Evolutionary conservation across 768 basidiomycete species (phyloP).

Genomic region (Saitozyma podzolica): DNA sequence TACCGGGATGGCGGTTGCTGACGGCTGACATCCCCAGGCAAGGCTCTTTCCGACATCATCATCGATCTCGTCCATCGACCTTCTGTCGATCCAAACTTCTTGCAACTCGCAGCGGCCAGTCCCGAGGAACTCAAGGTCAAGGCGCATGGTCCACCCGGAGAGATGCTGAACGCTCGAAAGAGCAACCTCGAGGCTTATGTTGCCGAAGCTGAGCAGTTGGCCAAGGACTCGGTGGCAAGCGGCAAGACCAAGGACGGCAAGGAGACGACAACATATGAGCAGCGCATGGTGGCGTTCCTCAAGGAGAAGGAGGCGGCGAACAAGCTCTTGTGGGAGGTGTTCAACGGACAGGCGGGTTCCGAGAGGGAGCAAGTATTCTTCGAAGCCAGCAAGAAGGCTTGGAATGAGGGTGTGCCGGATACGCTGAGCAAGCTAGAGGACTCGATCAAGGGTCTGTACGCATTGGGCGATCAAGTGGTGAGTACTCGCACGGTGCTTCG

Average conservation of each 20-base stretch:
- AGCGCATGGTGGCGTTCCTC: conserved; percentile 45
- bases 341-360: conserved; percentile 35
- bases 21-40: conserved; percentile 21
- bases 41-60: conserved; percentile 55
- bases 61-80: conserved; percentile 66
- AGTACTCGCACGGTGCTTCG: conserved; percentile 15
- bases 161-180: conserved; percentile 58
- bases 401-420: conserved; percentile 49
- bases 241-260: conserved; percentile 5
- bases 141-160: conserved; percentile 52
- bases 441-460: conserved; percentile 46
- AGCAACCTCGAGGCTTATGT: conserved; percentile 60
- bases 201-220: conserved; percentile 56
- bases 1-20: background rate
- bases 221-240: conserved; percentile 41
- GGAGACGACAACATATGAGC: conserved; percentile 33
- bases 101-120: conserved; percentile 64
- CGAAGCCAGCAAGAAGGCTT: conserved; percentile 46
- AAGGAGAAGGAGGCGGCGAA: conserved; percentile 49
- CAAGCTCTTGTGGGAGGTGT: conserved; percentile 43
- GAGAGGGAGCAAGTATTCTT: conserved; percentile 48
- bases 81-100: conserved; percentile 64
- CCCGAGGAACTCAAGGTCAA: conserved; percentile 59
- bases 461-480: conserved; percentile 69
- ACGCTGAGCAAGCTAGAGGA: conserved; percentile 46